These are phyloP conservation scores for Draba incana DNA, from an alignment of 345 rosid genomes.

Conservation along the genomic window DNA sequence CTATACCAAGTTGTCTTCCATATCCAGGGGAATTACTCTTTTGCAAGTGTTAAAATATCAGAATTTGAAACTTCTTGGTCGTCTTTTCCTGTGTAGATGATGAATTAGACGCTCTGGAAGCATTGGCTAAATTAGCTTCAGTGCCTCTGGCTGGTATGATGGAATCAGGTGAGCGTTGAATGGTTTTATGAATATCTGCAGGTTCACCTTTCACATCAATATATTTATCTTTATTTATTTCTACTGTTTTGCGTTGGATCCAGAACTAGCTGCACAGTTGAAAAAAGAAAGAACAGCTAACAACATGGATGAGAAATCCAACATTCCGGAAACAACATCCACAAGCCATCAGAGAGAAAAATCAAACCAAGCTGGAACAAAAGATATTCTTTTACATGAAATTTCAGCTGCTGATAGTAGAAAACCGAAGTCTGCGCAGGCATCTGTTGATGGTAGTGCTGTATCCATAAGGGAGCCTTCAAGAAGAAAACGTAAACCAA, in stretches of 20 bases:
- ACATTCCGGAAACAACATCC: constrained; percentile 54
- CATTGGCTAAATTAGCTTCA: constrained; percentile 60
- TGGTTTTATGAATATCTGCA: constrained; percentile 25
- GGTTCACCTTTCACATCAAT: constrained; percentile 10
- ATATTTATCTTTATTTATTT: constrained; percentile 17
- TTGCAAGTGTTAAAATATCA: background rate
- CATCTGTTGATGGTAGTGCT: constrained; percentile 26
- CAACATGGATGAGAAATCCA: constrained; percentile 51
- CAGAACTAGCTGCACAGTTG: constrained; percentile 67
- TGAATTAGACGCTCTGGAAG: constrained; percentile 70
- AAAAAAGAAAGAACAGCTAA: constrained; percentile 53
- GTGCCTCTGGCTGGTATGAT: constrained; percentile 49
- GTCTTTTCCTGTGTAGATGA: constrained; percentile 55
- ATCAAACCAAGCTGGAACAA: constrained; percentile 45
- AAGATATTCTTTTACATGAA: constrained; percentile 19
- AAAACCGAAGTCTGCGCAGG: constrained; percentile 46
- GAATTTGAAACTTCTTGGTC: constrained; percentile 17
- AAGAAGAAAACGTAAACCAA: constrained; percentile 40
- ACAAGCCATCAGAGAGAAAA: constrained; percentile 47
- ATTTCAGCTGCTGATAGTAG: constrained; percentile 35
- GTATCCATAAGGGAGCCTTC: constrained; percentile 21
- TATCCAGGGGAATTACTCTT: constrained; percentile 7
- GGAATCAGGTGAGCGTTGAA: constrained; percentile 61
- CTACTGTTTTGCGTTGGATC: constrained; percentile 34
- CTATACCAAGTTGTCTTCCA: constrained; percentile 2